phyloP scores from a whole-genome alignment of 1,139 yeast species.

The Yamadazyma trypodendri region DNA sequence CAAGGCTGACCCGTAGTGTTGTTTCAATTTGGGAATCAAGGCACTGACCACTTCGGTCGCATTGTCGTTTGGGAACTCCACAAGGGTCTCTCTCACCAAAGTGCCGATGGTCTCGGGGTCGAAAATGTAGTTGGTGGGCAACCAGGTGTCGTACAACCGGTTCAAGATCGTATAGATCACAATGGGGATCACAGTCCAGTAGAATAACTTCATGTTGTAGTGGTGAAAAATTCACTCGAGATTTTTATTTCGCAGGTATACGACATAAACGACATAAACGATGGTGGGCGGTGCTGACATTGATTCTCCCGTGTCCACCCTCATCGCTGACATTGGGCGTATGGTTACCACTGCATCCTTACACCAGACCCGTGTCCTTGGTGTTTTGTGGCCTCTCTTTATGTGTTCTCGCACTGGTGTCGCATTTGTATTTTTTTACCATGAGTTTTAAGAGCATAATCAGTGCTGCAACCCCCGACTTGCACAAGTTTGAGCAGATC shows the following conservation, averaged over 20 bases:
- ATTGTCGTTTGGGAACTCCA: slow-evolving; percentile 56
- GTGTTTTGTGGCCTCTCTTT: neutral
- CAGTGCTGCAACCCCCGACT: neutral
- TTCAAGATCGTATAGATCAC: slow-evolving; percentile 29
- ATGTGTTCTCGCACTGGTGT: neutral
- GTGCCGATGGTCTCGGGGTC: slow-evolving; percentile 48
- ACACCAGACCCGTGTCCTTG: too few species aligned
- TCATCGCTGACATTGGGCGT: too few species aligned
- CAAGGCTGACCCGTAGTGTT: slow-evolving; percentile 54
- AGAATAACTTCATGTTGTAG: slow-evolving; percentile 22
- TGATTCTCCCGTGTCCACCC: too few species aligned
- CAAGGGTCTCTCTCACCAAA: slow-evolving; percentile 51
- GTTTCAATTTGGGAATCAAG: slow-evolving; percentile 58
- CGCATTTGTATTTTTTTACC: neutral
- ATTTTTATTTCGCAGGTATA: neutral
- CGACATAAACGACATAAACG: neutral
- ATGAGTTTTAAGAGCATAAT: neutral
- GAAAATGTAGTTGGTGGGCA: slow-evolving; percentile 66
- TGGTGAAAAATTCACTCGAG: neutral
- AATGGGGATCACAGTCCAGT: slow-evolving; percentile 22
- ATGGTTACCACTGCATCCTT: too few species aligned
- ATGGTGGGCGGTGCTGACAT: too few species aligned
- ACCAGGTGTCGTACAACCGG: slow-evolving; percentile 55
- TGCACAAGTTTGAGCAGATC: slow-evolving; percentile 1
- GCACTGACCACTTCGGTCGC: slow-evolving; percentile 61